Conservation (phyloP, 345 rosid species). For the Eucalyptus curtisii region DNA sequence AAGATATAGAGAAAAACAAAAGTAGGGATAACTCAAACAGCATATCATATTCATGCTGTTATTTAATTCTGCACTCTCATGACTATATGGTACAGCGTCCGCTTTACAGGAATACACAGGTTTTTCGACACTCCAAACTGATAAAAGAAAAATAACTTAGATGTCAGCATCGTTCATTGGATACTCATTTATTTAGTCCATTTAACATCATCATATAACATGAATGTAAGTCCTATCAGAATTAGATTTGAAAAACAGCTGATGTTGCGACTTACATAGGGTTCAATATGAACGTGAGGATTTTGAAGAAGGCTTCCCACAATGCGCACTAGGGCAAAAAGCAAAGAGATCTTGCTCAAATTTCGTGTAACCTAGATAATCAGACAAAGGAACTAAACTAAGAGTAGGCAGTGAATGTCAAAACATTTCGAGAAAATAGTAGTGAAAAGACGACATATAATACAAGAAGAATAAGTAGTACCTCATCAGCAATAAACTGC, state of each 20-base stretch:
- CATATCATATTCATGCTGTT: background rate
- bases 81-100: background rate
- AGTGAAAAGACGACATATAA: background rate
- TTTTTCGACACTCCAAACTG: background rate
- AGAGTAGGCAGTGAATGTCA: background rate
- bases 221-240: background rate
- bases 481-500: conserved; percentile 69
- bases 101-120: background rate
- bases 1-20: background rate
- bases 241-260: background rate
- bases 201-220: background rate
- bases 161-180: background rate
- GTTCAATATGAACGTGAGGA: conserved; percentile 72
- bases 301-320: conserved; percentile 67
- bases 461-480: background rate
- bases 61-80: background rate
- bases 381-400: background rate
- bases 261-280: conserved; percentile 46
- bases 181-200: background rate
- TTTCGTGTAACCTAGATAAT: conserved; percentile 44
- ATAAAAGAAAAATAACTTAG: background rate
- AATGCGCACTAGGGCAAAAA: conserved; percentile 63
- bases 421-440: background rate
- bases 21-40: background rate
- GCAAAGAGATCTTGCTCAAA: conserved; percentile 39